phyloP scores from a whole-genome alignment of 805 yeast species.

The Yarrowia sp. region DNA sequence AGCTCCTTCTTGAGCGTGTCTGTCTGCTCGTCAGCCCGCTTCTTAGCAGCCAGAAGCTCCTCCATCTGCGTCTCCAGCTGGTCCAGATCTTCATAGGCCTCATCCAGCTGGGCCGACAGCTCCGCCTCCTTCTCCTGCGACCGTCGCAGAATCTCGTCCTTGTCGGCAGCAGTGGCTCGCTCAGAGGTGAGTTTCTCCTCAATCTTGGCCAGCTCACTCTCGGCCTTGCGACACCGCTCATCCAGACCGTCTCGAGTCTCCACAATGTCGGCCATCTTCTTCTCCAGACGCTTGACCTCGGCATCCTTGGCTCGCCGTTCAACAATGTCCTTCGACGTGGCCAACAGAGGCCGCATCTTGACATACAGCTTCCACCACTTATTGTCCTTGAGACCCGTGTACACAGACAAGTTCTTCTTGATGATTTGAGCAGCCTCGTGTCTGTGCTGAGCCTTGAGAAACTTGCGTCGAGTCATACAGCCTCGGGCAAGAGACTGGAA shows the following conservation, averaged over 20 bases:
- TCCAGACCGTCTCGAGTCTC: constrained; percentile 35
- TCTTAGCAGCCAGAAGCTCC: constrained; percentile 37
- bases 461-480: constrained; percentile 48
- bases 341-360: constrained; percentile 70
- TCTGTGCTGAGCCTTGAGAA: constrained; percentile 50
- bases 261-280: constrained; percentile 31
- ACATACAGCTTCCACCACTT: constrained; percentile 79
- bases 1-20: constrained; percentile 38
- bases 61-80: constrained; percentile 36
- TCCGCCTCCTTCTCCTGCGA: constrained; percentile 44
- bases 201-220: constrained; percentile 35
- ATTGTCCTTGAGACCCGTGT: constrained; percentile 48
- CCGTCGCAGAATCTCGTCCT: constrained; percentile 46
- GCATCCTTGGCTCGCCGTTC: constrained; percentile 47
- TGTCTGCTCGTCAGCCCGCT: constrained; percentile 37
- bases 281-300: constrained; percentile 37
- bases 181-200: constrained; percentile 42
- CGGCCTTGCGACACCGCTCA: constrained; percentile 32
- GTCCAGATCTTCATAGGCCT: constrained; percentile 37
- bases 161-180: constrained; percentile 44
- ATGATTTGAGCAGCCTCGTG: constrained; percentile 69
- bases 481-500: constrained; percentile 71
- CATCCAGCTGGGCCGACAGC: constrained; percentile 36
- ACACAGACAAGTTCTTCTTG: constrained; percentile 55
- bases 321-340: constrained; percentile 56